Evolutionary conservation across 2,329 filamentous ascomycete genomes (phyloP).

Genomic region (Acrocalymma vagum): DNA sequence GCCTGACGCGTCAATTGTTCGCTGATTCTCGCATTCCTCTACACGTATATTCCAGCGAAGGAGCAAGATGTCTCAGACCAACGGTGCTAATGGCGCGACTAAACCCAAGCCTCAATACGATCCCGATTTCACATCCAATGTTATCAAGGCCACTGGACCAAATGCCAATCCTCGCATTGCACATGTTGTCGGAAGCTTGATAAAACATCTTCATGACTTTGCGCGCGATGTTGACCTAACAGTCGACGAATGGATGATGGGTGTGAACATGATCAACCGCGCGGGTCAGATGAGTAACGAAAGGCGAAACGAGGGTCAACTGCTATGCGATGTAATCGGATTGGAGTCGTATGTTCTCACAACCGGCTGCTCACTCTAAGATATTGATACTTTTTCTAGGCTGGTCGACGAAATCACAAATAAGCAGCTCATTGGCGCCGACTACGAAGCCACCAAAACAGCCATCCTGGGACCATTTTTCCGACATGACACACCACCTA

Average conservation of each 20-base stretch:
- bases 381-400: background rate
- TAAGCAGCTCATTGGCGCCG: background rate
- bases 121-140: constrained; percentile 3
- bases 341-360: constrained; percentile 57
- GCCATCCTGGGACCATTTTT: constrained; percentile 4
- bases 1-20: no score
- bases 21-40: no score
- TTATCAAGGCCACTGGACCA: constrained; percentile 2
- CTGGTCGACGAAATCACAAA: constrained; percentile 5
- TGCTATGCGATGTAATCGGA: constrained; percentile 78
- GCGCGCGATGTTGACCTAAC: constrained; percentile 77
- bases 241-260: constrained; percentile 77
- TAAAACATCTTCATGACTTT: constrained; percentile 80
- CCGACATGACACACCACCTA: constrained; percentile 3
- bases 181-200: constrained; percentile 62
- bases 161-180: constrained; percentile 1
- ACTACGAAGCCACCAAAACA: constrained; percentile 1
- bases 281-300: constrained; percentile 75
- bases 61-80: constrained; percentile 1
- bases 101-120: constrained; percentile 4
- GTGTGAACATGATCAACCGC: constrained; percentile 71
- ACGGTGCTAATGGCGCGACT: background rate
- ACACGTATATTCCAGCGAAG: background rate
- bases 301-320: constrained; percentile 79
- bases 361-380: constrained; percentile 55